These are phyloP conservation scores for Golubevia pallescens DNA, from an alignment of 1,284 basidiomycete genomes.

Conservation along the genomic window DNA sequence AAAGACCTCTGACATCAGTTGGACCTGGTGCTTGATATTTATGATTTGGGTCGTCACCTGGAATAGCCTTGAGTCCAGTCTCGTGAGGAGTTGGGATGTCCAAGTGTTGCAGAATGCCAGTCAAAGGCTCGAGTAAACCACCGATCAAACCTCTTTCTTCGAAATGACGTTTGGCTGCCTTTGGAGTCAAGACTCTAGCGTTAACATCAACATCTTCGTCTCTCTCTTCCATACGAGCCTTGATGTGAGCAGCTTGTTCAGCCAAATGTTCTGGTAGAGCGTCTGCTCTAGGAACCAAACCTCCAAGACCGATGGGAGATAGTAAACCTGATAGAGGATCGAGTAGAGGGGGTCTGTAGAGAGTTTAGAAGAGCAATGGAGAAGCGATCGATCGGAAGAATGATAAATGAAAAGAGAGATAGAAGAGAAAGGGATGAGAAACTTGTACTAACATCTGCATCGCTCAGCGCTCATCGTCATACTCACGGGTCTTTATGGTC, in stretches of 20 bases:
- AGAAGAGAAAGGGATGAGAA: neutral
- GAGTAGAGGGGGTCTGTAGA: constrained; percentile 10
- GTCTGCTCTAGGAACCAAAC: constrained; percentile 6
- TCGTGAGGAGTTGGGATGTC: constrained; percentile 17
- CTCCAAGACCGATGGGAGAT: constrained; percentile 12
- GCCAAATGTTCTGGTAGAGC: constrained; percentile 1
- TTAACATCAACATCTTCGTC: constrained; percentile 14
- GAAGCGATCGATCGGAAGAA: neutral
- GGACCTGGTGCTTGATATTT: constrained; percentile 16
- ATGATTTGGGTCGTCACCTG: constrained; percentile 17
- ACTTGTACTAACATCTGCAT: neutral
- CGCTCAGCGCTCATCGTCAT: neutral
- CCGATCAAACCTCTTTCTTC: constrained; percentile 14
- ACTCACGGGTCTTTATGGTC: constrained; percentile 3
- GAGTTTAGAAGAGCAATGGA: neutral
- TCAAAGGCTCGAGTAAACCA: constrained; percentile 12
- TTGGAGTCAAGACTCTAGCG: constrained; percentile 13
- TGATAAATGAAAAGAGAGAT: neutral
- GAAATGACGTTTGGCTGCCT: constrained; percentile 15
- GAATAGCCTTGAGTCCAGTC: constrained; percentile 14
- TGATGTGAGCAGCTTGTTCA: constrained; percentile 7
- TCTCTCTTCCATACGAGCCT: constrained; percentile 6
- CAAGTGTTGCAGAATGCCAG: constrained; percentile 6
- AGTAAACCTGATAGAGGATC: constrained; percentile 14
- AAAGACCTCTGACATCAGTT: constrained; percentile 16